Evolutionary conservation across 2,329 filamentous ascomycete species (phyloP).

Genomic region (Colletotrichum sp.): DNA sequence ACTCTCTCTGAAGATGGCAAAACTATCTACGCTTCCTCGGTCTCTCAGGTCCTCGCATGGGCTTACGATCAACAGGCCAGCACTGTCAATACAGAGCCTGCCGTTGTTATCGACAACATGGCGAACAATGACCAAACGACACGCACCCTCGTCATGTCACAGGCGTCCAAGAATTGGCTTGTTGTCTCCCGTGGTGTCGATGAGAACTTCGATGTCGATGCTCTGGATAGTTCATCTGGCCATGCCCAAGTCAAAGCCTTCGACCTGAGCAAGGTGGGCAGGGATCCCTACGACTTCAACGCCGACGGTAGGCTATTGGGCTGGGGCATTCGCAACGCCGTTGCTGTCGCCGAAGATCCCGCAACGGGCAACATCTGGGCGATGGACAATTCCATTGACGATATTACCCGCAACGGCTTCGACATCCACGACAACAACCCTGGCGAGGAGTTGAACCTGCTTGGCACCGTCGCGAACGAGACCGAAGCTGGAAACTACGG

Average conservation of each 20-base stretch:
- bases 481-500: slow-evolving; percentile 31
- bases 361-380: slow-evolving; percentile 56
- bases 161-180: slow-evolving; percentile 58
- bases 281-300: slow-evolving; percentile 49
- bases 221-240: slow-evolving; percentile 57
- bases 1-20: slow-evolving; percentile 57
- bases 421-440: slow-evolving; percentile 74
- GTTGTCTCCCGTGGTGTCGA: slow-evolving; percentile 71
- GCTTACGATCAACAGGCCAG: slow-evolving; percentile 62
- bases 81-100: slow-evolving; percentile 50
- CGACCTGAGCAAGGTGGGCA: slow-evolving; percentile 38
- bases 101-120: slow-evolving; percentile 56
- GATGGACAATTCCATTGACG: slow-evolving; percentile 76
- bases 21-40: slow-evolving; percentile 62
- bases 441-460: slow-evolving; percentile 76
- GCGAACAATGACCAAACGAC: slow-evolving; percentile 65
- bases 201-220: slow-evolving; percentile 64
- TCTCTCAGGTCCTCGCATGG: slow-evolving; percentile 67
- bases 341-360: slow-evolving; percentile 71
- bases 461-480: slow-evolving; percentile 59
- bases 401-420: slow-evolving; percentile 60
- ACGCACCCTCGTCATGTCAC: slow-evolving; percentile 69
- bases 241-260: slow-evolving; percentile 72
- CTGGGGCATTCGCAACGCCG: slow-evolving; percentile 77
- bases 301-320: slow-evolving; percentile 55